Evolutionary conservation across 2,329 filamentous ascomycete genomes (phyloP), one percentile per base, ranked within the genome.

Genomic region (Colletotrichum echinochloae): DNA sequence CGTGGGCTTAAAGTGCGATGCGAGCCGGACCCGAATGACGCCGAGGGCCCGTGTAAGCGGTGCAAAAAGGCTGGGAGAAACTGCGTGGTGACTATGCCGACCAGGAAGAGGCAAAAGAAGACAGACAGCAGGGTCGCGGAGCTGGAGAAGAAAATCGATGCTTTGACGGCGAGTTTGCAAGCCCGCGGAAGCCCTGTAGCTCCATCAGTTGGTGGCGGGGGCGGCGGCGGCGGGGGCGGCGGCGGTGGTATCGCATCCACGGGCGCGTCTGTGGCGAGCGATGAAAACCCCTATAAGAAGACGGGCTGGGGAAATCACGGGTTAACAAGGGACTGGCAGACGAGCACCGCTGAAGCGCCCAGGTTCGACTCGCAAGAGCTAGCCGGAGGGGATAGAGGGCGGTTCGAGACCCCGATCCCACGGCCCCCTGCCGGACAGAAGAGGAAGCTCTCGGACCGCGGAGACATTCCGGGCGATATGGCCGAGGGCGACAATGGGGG

Each of bases 81-180:
- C 73, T 97, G 94, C 78, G 83, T 95, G 49, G 91, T 95, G 72
- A 97, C 94, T 1, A 89, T 90, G 73, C 93, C 88, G 18, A 89
- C 85, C 37, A 80, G 94, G 49, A 97, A 97, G 82, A 87, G 94
- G 54, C 93, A 95, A 83, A 97, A 95, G 85, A 97, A 97, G 85
- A 94, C 93, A 64, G 95, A 97, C 79, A 95, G 90, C 74, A 88
- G 94, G 61, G 94, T 98, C 16, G 92, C 94, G 11, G 94, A 97
- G 83, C 85, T 98, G 61, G 94, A 97, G 84, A 94, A 92, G 85
- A 97, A 97, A 83, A 95, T 97, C 73, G 94, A 97, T 83, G 93
- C 92, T 11, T 79, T 97, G 78, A 97, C 93, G 9, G 93, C 94
- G 8, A 94, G 90, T 44, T 79, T 97, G 73, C 91, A 94, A 55